Evolutionary conservation across 345 rosid genomes (phyloP), one percentile per base, ranked within the genome.

Genomic region (Laguncularia racemosa): DNA sequence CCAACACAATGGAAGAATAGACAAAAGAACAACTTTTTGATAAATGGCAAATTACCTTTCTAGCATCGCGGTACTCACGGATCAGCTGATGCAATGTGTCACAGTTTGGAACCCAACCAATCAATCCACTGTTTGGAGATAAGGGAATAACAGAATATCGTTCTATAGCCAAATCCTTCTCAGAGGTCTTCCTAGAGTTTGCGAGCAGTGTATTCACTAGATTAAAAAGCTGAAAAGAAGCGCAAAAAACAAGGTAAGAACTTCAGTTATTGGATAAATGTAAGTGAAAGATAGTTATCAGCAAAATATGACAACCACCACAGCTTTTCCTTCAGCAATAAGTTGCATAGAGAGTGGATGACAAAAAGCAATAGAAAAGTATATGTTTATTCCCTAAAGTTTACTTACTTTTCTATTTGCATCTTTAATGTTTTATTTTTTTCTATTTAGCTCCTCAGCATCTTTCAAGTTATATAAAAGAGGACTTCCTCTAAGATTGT

Each of bases 101-200:
- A 52, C 99, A 93, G 66, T 87, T 76, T 45, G 97, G 96, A 64
- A 93, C 99, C 99, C 99, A 93, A 70, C 71, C 99, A 48, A 93
- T 93, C 63, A 93, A 78, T 52, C 97, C 97, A 67, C 96, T 93
- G 65, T 89, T 93, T 58, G 97, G 90, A 73, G 96, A 93, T 54
- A 89, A 72, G 46, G 97, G 99, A 68, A 93, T 93, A 46, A 93
- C 99, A 65, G 71, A 50, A 84, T 93, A 93, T 60, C 96, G 79
- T 73, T 89, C 78, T 71, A 89, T 89, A 20, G 95, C 78, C 53
- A 90, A 76, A 82, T 93, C 97, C 73, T 89, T 93, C 70, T 93
- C 99, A 4, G 79, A 54, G 49, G 97, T 93, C 66, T 85, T 87
- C 70, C 95, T 85, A 60, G 96, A 79, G 63, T 93, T 89, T 76